Evolutionary conservation across 2,329 filamentous ascomycete species (phyloP).

Genomic region (Elsinoe batatas): DNA sequence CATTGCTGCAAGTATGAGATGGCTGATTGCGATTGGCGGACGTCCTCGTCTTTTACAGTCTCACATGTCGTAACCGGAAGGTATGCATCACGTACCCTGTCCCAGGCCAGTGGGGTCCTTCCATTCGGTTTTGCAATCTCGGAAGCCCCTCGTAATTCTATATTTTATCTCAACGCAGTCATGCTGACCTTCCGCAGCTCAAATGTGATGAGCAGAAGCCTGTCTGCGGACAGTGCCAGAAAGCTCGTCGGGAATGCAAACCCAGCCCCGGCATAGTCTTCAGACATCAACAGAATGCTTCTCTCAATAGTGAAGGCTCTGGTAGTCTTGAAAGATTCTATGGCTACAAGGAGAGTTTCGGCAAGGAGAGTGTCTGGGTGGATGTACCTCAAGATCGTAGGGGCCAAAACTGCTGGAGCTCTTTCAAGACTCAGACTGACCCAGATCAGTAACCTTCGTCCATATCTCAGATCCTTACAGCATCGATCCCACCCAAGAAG

Average conservation of each 20-base stretch:
- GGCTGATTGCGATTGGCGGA: neutral
- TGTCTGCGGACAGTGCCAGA: slow-evolving; percentile 50
- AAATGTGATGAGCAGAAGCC: slow-evolving; percentile 57
- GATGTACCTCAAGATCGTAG: slow-evolving; percentile 50
- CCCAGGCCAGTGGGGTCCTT: neutral
- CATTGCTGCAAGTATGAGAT: slow-evolving; percentile 6
- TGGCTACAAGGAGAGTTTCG: slow-evolving; percentile 56
- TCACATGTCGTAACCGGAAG: slow-evolving; percentile 27
- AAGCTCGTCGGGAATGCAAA: slow-evolving; percentile 50
- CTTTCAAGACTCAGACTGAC: neutral
- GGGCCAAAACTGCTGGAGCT: slow-evolving; percentile 9
- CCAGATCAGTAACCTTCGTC: slow-evolving; percentile 46
- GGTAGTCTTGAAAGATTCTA: slow-evolving; percentile 50
- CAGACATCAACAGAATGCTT: slow-evolving; percentile 60
- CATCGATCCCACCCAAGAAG: slow-evolving; percentile 27
- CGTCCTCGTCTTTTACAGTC: slow-evolving; percentile 17
- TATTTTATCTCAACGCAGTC: neutral
- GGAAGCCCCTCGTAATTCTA: neutral
- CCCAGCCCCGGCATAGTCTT: slow-evolving; percentile 55
- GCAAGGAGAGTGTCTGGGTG: slow-evolving; percentile 51
- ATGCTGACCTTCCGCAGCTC: slow-evolving; percentile 32
- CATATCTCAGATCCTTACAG: slow-evolving; percentile 54
- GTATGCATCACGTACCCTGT: slow-evolving; percentile 14
- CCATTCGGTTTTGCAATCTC: slow-evolving; percentile 7
- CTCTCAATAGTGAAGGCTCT: slow-evolving; percentile 48